phyloP scores from a whole-genome alignment of 2,329 filamentous ascomycete genomes.

The Neoscytalidium dimidiatum region DNA sequence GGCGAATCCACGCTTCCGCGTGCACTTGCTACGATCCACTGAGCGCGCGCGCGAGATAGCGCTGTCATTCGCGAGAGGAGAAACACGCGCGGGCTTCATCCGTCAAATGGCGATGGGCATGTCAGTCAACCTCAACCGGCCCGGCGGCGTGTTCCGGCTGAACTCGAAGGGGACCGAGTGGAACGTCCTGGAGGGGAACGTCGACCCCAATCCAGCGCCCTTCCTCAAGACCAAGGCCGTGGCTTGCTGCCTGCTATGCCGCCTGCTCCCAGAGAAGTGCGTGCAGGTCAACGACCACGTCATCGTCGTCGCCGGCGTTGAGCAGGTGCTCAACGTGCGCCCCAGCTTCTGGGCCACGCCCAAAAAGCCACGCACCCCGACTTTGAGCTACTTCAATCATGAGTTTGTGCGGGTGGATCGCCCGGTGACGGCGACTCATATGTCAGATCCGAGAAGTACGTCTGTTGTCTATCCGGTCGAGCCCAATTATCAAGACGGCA shows the following conservation, averaged over 20 bases:
- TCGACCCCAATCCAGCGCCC: not conserved
- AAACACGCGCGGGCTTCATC: slow-evolving; percentile 26
- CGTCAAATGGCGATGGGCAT: slow-evolving; percentile 23
- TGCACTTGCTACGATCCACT: slow-evolving; percentile 50
- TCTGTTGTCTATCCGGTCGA: not conserved
- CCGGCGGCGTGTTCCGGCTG: not conserved
- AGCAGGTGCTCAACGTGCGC: not conserved
- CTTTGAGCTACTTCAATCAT: not conserved
- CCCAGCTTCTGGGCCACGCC: not conserved
- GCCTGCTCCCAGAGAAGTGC: slow-evolving; percentile 37
- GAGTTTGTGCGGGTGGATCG: not conserved
- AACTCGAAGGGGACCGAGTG: not conserved
- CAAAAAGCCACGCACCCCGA: not conserved
- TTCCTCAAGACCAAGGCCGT: not conserved
- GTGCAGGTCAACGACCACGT: slow-evolving; percentile 49
- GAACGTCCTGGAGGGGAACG: not conserved
- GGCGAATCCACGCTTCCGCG: slow-evolving; percentile 44
- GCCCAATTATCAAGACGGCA: not conserved
- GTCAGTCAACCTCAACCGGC: not conserved
- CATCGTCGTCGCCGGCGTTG: slow-evolving; percentile 45
- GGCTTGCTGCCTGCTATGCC: slow-evolving; percentile 34
- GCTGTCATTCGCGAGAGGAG: slow-evolving; percentile 28
- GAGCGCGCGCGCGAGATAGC: slow-evolving; percentile 31
- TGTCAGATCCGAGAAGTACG: not conserved
- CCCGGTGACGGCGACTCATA: not conserved